These are phyloP conservation scores for Phaeosphaeria sp. DNA, from an alignment of 2,329 filamentous ascomycete species.

Conservation along the genomic window DNA sequence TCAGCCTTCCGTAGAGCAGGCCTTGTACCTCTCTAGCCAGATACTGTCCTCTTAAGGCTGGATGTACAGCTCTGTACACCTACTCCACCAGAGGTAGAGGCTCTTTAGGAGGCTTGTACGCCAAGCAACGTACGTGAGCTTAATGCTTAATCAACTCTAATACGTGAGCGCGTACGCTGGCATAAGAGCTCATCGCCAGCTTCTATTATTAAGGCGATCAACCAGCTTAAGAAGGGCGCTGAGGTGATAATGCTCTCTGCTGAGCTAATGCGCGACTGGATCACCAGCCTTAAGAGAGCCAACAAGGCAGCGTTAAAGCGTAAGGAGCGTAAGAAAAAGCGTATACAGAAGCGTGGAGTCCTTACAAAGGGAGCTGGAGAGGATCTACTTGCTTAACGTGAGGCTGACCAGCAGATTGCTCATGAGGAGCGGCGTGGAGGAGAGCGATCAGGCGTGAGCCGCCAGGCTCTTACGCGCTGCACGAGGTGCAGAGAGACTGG, in stretches of 20 bases:
- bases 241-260: constrained; percentile 3
- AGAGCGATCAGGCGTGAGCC: constrained; percentile 5
- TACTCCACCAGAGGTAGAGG: constrained; percentile 6
- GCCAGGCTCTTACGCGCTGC: constrained; percentile 3
- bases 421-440: not conserved
- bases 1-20: constrained; percentile 40
- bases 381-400: not conserved
- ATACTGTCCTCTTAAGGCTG: constrained; percentile 43
- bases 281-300: constrained; percentile 5
- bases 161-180: too few relatives aligned
- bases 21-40: constrained; percentile 40
- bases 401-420: not conserved
- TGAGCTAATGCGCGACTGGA: not conserved
- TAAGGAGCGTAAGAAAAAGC: constrained; percentile 6
- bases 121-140: constrained; percentile 14
- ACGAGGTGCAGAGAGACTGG: not conserved
- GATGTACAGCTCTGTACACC: constrained; percentile 25
- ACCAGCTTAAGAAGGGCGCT: too few relatives aligned
- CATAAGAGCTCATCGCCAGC: too few relatives aligned
- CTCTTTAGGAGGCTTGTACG: not conserved
- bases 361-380: not conserved
- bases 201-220: too few relatives aligned
- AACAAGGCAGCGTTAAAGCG: constrained; percentile 8
- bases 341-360: constrained; percentile 1
- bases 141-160: too few relatives aligned